These are phyloP conservation scores for Boletus fagicola DNA, from an alignment of 768 basidiomycete species.

Conservation along the genomic window DNA sequence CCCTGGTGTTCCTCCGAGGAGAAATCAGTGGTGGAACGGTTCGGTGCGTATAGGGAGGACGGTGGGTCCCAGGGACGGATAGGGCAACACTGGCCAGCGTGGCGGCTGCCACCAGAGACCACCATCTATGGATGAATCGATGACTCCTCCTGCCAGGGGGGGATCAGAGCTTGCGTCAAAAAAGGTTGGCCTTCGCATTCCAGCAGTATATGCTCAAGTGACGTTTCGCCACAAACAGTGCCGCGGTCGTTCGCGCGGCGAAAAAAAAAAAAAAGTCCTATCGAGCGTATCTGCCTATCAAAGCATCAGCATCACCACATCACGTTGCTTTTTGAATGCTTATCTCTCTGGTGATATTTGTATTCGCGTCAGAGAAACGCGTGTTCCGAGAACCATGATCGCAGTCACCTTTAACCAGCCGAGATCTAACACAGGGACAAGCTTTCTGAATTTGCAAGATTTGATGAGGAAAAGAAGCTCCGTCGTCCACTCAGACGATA, in stretches of 20 bases:
- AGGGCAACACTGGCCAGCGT: not conserved
- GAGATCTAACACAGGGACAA: not conserved
- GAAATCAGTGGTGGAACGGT: not conserved
- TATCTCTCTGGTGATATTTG: not conserved
- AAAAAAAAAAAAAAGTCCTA: not conserved
- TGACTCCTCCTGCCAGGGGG: not conserved
- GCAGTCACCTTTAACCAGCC: not conserved
- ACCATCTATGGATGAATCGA: not conserved
- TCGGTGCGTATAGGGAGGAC: not conserved
- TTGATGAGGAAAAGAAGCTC: not conserved
- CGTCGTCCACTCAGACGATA: not conserved
- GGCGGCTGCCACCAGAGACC: not conserved
- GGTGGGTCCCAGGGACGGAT: not conserved
- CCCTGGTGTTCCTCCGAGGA: not conserved
- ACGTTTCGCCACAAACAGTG: not conserved
- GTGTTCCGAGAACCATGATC: not conserved
- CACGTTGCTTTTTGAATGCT: not conserved
- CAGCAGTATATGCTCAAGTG: not conserved
- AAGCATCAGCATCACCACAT: constrained; percentile 2
- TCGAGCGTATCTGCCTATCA: not conserved
- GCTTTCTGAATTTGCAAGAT: not conserved
- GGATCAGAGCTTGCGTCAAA: not conserved
- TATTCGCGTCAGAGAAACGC: not conserved
- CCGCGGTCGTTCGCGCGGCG: not conserved
- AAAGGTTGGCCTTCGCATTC: not conserved